Base-by-base conservation (phyloP, 306 rosid genomes). In the Acacia melanoxylon region DNA sequence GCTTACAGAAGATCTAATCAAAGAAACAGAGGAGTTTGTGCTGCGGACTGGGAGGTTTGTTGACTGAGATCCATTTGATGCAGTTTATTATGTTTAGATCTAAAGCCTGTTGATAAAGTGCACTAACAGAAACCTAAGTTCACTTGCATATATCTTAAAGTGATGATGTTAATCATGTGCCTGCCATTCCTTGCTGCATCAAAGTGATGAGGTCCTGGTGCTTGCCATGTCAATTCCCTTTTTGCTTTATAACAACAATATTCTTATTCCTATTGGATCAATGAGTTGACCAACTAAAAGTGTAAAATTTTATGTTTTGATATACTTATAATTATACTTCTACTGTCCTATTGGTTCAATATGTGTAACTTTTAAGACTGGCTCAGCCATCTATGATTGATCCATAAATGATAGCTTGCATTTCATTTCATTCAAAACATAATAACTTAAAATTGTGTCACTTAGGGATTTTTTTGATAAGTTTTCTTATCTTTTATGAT, bases 1-100 rank as follows among this genome's bases (percentile, higher is more conserved):
- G 86, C 97, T 93, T 56, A 96, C 99, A 27, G 99, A 96, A 89
- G 99, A 96, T 84, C 88, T 93, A 74, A 92, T 96, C 73, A 96
- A 88, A 88, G 99, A 93, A 90, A 93, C 90, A 20, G 98, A 96
- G 87, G 99, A 96, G 84, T 93, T 96, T 88, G 98, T 96, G 84
- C 91, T 96, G 83, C 94, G 97, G 81, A 96, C 99, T 24, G 99
- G 99, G 82, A 96, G 99, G 99, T 93, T 66, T 81, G 90, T 89
- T 65, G 40, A 65, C 74, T 61, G 73, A 73, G 37, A 80, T 74
- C 73, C 20, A 29, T 80, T 73, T 78, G 77, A 40, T n/a, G 49
- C 80, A 65, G n/a, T 78, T 76, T 68, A 56, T 68, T 67, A 49
- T 68, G 25, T 65, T 27, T 62, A 67, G 75, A 59, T 84, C 62